phyloP scores from a whole-genome alignment of 352 stramenopile genomes.

The Globisporangium cystogenes region DNA sequence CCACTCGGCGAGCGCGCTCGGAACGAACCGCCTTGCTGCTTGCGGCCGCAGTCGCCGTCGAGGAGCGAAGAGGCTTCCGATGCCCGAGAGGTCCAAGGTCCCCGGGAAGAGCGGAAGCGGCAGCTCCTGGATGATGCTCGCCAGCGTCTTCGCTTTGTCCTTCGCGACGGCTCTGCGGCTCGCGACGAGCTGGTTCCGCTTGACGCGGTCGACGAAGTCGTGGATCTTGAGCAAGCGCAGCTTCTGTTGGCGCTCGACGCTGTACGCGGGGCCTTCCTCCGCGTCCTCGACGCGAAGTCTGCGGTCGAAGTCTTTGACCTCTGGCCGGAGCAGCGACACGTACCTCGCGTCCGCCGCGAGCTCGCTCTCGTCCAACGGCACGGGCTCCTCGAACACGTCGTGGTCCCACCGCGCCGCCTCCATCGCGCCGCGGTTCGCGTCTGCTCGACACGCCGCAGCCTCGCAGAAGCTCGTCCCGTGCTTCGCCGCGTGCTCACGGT shows the following conservation, averaged over 20 bases:
- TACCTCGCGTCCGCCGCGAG: slow-evolving; percentile 52
- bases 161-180: slow-evolving; percentile 6
- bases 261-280: slow-evolving; percentile 22
- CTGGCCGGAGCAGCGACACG: slow-evolving; percentile 52
- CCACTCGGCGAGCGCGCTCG: slow-evolving; percentile 37
- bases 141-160: slow-evolving; percentile 26
- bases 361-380: slow-evolving; percentile 60
- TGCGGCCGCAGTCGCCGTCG: slow-evolving; percentile 45
- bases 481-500: slow-evolving; percentile 38
- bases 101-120: slow-evolving; percentile 72
- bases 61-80: slow-evolving; percentile 51
- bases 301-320: slow-evolving; percentile 54
- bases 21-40: slow-evolving; percentile 17
- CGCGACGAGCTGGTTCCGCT: slow-evolving; percentile 19
- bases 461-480: slow-evolving; percentile 39
- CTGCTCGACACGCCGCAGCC: slow-evolving; percentile 15
- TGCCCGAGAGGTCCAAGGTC: slow-evolving; percentile 48
- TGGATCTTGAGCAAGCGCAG: slow-evolving; percentile 45
- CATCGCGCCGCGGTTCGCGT: slow-evolving; percentile 4
- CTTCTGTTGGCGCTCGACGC: slow-evolving; percentile 42
- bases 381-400: slow-evolving; percentile 47
- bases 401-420: slow-evolving; percentile 14
- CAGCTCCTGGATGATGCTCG: slow-evolving; percentile 82
- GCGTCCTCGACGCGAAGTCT: slow-evolving; percentile 36
- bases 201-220: slow-evolving; percentile 61